Evolutionary conservation across 345 rosid species (phyloP).

Genomic region (Gossypium ekmanianum): DNA sequence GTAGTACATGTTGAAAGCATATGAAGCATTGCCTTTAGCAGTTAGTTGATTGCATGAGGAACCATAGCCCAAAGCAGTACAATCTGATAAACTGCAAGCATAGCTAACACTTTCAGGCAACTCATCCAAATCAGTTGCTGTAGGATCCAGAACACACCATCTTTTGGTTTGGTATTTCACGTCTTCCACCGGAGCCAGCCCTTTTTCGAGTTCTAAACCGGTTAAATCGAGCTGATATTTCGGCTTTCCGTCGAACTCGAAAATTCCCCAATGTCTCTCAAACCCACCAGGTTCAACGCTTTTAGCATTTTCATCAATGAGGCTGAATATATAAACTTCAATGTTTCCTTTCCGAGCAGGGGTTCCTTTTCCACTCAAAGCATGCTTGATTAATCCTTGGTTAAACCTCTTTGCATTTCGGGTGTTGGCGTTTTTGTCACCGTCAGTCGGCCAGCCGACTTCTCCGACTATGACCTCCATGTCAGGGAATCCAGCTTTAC

Average conservation of each 20-base stretch:
- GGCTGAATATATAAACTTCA: conserved; percentile 20
- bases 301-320: conserved; percentile 20
- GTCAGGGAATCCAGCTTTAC: conserved; percentile 15
- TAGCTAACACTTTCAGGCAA: conserved; percentile 16
- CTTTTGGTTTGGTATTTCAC: conserved; percentile 13
- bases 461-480: conserved; percentile 19
- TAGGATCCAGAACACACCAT: conserved; percentile 15
- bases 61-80: conserved; percentile 47
- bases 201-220: conserved; percentile 8
- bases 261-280: conserved; percentile 26
- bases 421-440: conserved; percentile 19
- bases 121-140: conserved; percentile 3
- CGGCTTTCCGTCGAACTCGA: conserved; percentile 20
- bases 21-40: conserved; percentile 43
- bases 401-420: conserved; percentile 20
- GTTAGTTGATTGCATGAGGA: conserved; percentile 43
- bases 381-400: conserved; percentile 17
- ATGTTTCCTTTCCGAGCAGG: conserved; percentile 13
- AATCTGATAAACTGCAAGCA: conserved; percentile 35
- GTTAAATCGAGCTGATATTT: conserved; percentile 17
- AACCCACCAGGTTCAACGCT: conserved; percentile 19
- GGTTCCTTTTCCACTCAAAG: conserved; percentile 16
- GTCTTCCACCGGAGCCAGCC: conserved; percentile 14
- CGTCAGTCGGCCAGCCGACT: conserved; percentile 24
- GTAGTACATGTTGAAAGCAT: conserved; percentile 52